Percentiles rank a stretch among this genome's conserved stretches.
phyloP scores from a whole-genome alignment of 345 rosid species.

The Populus deltoides region DNA sequence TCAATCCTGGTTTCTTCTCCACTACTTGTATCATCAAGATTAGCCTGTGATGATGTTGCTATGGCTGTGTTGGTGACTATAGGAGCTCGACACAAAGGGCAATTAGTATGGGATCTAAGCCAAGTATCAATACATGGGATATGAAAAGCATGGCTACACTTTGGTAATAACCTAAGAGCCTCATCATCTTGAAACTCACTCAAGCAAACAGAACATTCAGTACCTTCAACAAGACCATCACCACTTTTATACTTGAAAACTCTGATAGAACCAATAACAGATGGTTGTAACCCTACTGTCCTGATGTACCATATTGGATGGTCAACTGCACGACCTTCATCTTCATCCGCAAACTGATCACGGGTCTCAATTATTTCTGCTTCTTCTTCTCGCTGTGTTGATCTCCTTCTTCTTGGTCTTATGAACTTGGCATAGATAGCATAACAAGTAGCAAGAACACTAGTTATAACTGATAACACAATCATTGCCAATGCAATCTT shows the following conservation, averaged over 20 bases:
- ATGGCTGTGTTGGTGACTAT: slow-evolving; percentile 22
- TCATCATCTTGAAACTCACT: slow-evolving; percentile 25
- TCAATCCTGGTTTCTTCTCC: slow-evolving; percentile 26
- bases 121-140: slow-evolving; percentile 30
- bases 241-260: slow-evolving; percentile 22
- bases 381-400: not conserved
- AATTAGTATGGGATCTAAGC: slow-evolving; percentile 28
- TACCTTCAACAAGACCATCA: slow-evolving; percentile 25
- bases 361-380: slow-evolving; percentile 5
- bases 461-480: not conserved
- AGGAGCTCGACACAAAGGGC: slow-evolving; percentile 33
- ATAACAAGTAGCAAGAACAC: not conserved
- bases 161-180: slow-evolving; percentile 18
- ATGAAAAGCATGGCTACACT: slow-evolving; percentile 31
- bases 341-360: slow-evolving; percentile 21
- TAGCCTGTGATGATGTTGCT: not conserved
- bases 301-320: slow-evolving; percentile 27
- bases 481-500: slow-evolving; percentile 1
- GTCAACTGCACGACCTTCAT: slow-evolving; percentile 21
- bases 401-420: slow-evolving; percentile 1
- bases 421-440: slow-evolving; percentile 5
- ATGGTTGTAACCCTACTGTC: slow-evolving; percentile 20
- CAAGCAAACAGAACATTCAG: slow-evolving; percentile 28
- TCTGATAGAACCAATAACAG: slow-evolving; percentile 21
- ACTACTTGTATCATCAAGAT: not conserved